phyloP scores from a whole-genome alignment of 2,329 filamentous ascomycete genomes.

The Emmonsiellopsis sp. region DNA sequence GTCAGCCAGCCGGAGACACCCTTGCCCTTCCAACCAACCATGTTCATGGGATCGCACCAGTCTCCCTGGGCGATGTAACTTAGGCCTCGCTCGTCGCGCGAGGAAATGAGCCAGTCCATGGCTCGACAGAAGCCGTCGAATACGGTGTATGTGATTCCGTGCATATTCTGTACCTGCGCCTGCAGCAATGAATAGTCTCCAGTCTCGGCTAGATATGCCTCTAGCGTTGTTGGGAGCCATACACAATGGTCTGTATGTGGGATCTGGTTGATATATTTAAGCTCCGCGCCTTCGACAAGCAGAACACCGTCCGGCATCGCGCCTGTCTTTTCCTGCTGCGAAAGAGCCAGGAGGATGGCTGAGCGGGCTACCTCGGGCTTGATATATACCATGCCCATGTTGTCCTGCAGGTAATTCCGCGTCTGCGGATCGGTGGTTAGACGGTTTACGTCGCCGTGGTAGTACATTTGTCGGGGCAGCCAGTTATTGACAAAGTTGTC shows the following conservation, averaged over 20 bases:
- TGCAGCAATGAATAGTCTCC: conserved; percentile 43
- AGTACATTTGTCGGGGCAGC: conserved; percentile 49
- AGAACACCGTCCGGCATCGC: conserved; percentile 51
- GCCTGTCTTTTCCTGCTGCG: conserved; percentile 46
- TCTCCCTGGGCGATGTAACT: conserved; percentile 51
- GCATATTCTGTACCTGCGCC: conserved; percentile 32
- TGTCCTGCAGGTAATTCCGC: conserved; percentile 51
- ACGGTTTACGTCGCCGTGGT: conserved; percentile 51
- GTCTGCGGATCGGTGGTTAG: conserved; percentile 51
- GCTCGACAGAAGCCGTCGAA: conserved; percentile 48
- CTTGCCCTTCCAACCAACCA: conserved; percentile 50
- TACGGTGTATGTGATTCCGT: conserved; percentile 41
- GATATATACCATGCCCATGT: conserved; percentile 53
- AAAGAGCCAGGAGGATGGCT: conserved; percentile 41
- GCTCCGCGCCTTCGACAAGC: conserved; percentile 43
- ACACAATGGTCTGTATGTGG: conserved; percentile 52
- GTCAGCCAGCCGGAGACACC: conserved; percentile 52
- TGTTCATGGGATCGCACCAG: conserved; percentile 55
- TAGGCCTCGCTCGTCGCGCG: conserved; percentile 44
- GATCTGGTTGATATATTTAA: conserved; percentile 54
- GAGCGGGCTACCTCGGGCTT: conserved; percentile 40
- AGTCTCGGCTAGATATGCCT: conserved; percentile 47
- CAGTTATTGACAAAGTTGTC: conserved; percentile 53
- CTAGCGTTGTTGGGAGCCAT: conserved; percentile 47
- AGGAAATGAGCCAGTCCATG: conserved; percentile 47